Evolutionary conservation across 352 stramenopile genomes (phyloP).

Genomic region (Aphanomyces invadans): DNA sequence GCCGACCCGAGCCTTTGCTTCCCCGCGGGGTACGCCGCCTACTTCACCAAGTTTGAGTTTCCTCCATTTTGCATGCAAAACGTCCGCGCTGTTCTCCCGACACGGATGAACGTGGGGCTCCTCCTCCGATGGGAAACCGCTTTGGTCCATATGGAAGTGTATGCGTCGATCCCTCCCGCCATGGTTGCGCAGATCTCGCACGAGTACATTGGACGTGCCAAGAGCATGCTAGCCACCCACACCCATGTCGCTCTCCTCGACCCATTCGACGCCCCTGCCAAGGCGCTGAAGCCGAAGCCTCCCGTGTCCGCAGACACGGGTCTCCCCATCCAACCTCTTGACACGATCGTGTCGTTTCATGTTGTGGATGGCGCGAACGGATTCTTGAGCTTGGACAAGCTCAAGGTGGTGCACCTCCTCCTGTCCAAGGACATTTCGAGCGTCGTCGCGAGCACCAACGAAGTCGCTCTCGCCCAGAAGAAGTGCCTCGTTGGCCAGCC

Average conservation of each 20-base stretch:
- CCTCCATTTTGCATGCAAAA: constrained; percentile 55
- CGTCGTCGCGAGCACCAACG: constrained; percentile 37
- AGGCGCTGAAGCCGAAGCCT: constrained; percentile 36
- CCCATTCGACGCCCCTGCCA: constrained; percentile 27
- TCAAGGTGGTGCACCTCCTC: constrained; percentile 61
- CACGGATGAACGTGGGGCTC: constrained; percentile 66
- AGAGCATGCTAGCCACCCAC: constrained; percentile 28
- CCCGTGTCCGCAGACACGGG: constrained; percentile 8
- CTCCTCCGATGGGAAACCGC: constrained; percentile 76
- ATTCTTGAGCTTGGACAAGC: constrained; percentile 35
- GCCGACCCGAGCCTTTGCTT: constrained; percentile 52
- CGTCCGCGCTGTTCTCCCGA: constrained; percentile 42
- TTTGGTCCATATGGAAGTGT: constrained; percentile 74
- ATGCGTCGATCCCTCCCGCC: constrained; percentile 42
- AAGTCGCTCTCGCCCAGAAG: constrained; percentile 34
- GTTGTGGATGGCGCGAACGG: constrained; percentile 38
- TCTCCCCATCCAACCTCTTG: constrained; percentile 34
- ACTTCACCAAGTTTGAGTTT: constrained; percentile 78
- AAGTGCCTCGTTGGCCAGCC: constrained; percentile 72
- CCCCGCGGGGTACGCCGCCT: constrained; percentile 67
- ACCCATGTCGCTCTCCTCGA: constrained; percentile 7
- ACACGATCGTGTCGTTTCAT: constrained; percentile 78
- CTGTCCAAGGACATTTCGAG: constrained; percentile 62
- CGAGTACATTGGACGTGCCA: constrained; percentile 53
- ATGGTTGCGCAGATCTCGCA: constrained; percentile 43